These are phyloP conservation scores for Quaeritorhiza haematococci DNA, from an alignment of 371 early-diverging fungal genomes.

Conservation along the genomic window DNA sequence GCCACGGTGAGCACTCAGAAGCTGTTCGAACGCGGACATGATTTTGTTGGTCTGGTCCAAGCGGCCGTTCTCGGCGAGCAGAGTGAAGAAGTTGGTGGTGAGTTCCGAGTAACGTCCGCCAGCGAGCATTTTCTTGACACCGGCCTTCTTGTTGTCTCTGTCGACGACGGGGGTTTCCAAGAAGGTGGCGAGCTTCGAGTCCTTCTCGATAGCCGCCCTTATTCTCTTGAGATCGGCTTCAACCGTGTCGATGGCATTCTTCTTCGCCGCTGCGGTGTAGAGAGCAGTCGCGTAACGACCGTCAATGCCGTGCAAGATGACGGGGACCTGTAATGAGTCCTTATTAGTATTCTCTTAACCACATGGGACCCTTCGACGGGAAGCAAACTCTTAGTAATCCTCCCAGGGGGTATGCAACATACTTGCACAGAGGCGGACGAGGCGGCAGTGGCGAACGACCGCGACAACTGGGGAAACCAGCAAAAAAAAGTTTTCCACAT, in stretches of 20 bases:
- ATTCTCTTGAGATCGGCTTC: constrained; percentile 80
- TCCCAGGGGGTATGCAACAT: no score
- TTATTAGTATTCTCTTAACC: not conserved
- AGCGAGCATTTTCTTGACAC: constrained; percentile 57
- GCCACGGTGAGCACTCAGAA: constrained; percentile 90
- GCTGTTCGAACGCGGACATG: constrained; percentile 67
- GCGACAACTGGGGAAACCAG: no score
- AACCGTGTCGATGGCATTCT: constrained; percentile 75
- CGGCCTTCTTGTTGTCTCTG: constrained; percentile 70
- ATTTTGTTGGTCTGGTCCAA: constrained; percentile 79
- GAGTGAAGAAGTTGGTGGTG: constrained; percentile 85
- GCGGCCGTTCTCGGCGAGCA: constrained; percentile 91
- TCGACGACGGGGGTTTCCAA: constrained; percentile 85
- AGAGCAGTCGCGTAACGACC: constrained; percentile 97
- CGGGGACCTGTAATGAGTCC: constrained; percentile 67
- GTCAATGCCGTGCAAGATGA: constrained; percentile 86
- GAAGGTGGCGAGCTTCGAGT: constrained; percentile 64
- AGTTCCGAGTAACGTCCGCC: constrained; percentile 68
- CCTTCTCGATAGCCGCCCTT: constrained; percentile 62
- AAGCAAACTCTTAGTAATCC: not conserved
- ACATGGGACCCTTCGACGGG: not conserved
- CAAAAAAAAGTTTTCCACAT: no score
- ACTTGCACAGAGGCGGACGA: not conserved
- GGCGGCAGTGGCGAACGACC: not conserved
- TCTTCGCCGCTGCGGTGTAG: constrained; percentile 87